Percentiles rank a stretch among this genome's conserved stretches.
These are phyloP conservation scores for Platanus orientalis DNA, from an alignment of 164 flowering plant species.

Conservation along the genomic window DNA sequence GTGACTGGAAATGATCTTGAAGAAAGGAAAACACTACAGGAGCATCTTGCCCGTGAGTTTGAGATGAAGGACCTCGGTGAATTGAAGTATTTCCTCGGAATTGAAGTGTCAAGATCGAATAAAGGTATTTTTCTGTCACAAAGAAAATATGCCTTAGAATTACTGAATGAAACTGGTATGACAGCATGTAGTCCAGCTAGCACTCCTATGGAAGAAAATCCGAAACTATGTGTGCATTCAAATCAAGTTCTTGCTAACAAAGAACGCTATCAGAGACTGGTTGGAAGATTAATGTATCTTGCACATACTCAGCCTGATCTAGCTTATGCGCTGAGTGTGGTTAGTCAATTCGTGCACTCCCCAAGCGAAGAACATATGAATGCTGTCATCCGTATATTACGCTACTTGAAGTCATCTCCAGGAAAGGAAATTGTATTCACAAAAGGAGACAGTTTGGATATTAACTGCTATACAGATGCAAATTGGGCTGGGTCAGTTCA, in stretches of 20 bases:
- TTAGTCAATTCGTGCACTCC: slow-evolving; percentile 2
- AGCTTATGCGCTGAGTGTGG: neutral
- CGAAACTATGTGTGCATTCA: neutral
- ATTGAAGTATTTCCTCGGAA: too few relatives aligned
- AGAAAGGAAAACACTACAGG: neutral
- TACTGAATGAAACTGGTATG: slow-evolving; percentile 2
- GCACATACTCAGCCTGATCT: slow-evolving; percentile 1
- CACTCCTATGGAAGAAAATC: slow-evolving; percentile 2
- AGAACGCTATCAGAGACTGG: neutral
- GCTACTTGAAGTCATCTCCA: slow-evolving; percentile 2
- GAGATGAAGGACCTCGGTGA: too few relatives aligned
- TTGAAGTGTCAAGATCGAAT: neutral
- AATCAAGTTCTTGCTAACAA: slow-evolving; percentile 4
- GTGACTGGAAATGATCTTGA: too few relatives aligned
- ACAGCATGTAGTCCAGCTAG: neutral
- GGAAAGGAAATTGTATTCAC: slow-evolving; percentile 8
- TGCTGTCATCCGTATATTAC: neutral
- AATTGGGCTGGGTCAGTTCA: slow-evolving; percentile 6
- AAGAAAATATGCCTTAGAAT: neutral
- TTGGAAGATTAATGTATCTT: too few relatives aligned
- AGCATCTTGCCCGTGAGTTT: neutral
- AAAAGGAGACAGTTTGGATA: slow-evolving; percentile 6
- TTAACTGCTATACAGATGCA: slow-evolving; percentile 4
- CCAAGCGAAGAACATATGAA: slow-evolving; percentile 5
- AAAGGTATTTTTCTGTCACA: neutral